These are phyloP conservation scores for Clitopilus hobsonii DNA, from an alignment of 768 basidiomycete genomes.

Conservation along the genomic window DNA sequence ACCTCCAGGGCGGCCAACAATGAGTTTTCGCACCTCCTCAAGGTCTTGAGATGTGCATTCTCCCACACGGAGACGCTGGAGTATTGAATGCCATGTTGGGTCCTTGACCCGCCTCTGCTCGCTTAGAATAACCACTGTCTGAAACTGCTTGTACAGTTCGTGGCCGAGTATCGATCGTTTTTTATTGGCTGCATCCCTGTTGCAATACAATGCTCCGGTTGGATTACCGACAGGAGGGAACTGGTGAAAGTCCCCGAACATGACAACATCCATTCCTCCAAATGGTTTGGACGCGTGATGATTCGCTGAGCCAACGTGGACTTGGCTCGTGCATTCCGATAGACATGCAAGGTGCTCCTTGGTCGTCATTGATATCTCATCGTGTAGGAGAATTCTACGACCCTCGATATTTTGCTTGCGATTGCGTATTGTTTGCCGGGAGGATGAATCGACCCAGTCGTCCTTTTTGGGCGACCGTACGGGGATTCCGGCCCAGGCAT, in stretches of 20 bases:
- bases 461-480: neutral
- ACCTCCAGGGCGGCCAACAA: too few species aligned
- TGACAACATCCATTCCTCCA: constrained; percentile 32
- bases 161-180: constrained; percentile 20
- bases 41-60: too few species aligned
- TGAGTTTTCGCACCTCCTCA: too few species aligned
- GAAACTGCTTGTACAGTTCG: constrained; percentile 22
- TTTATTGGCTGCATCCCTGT: constrained; percentile 12
- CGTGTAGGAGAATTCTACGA: too few species aligned
- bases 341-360: constrained; percentile 10
- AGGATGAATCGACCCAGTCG: too few species aligned
- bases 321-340: constrained; percentile 7
- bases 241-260: constrained; percentile 40
- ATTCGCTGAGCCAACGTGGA: constrained; percentile 34
- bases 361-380: neutral
- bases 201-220: too few species aligned
- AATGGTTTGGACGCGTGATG: constrained; percentile 37
- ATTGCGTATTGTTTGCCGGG: too few species aligned
- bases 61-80: too few species aligned
- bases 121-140: constrained; percentile 27
- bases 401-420: too few species aligned
- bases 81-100: too few species aligned
- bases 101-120: too few species aligned
- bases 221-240: constrained; percentile 44
- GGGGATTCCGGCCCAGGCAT: constrained; percentile 23